phyloP scores from a whole-genome alignment of 2,329 filamentous ascomycete genomes.

The Colletotrichum sp. region DNA sequence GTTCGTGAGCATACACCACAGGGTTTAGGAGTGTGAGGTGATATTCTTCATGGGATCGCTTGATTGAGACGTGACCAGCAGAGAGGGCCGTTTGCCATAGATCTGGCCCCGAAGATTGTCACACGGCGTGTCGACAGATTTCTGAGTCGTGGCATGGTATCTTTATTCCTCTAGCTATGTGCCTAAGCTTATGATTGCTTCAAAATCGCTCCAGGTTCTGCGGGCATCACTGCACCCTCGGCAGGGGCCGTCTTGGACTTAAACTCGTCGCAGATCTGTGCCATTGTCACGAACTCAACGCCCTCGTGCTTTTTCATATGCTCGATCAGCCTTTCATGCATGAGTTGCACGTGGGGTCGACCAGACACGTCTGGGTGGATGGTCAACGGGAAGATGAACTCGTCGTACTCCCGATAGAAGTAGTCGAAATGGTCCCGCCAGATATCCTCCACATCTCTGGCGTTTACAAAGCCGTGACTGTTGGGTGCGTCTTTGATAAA shows the following conservation, averaged over 20 bases:
- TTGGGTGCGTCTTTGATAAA: conserved; percentile 72
- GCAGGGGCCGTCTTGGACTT: conserved; percentile 67
- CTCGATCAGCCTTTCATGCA: conserved; percentile 76
- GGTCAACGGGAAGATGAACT: conserved; percentile 79
- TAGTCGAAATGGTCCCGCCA: conserved; percentile 74
- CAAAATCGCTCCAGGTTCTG: conserved; percentile 56
- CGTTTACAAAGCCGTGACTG: conserved; percentile 65
- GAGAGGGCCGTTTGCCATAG: neutral
- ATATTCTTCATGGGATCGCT: neutral
- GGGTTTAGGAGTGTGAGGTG: neutral
- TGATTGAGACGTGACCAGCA: neutral
- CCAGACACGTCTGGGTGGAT: conserved; percentile 78
- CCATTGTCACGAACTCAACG: conserved; percentile 73
- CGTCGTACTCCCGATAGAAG: conserved; percentile 78
- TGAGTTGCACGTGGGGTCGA: conserved; percentile 72
- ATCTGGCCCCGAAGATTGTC: neutral
- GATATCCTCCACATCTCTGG: conserved; percentile 67
- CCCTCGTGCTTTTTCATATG: conserved; percentile 67
- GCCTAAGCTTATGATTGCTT: conserved; percentile 33
- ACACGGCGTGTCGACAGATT: neutral
- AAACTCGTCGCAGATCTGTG: conserved; percentile 75
- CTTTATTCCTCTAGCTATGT: neutral
- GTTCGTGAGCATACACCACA: neutral
- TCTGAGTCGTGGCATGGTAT: neutral
- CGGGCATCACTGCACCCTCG: conserved; percentile 65